These are phyloP conservation scores for Acanthamoeba lenticulata DNA, from an alignment of 208 protist species.

Conservation along the genomic window DNA sequence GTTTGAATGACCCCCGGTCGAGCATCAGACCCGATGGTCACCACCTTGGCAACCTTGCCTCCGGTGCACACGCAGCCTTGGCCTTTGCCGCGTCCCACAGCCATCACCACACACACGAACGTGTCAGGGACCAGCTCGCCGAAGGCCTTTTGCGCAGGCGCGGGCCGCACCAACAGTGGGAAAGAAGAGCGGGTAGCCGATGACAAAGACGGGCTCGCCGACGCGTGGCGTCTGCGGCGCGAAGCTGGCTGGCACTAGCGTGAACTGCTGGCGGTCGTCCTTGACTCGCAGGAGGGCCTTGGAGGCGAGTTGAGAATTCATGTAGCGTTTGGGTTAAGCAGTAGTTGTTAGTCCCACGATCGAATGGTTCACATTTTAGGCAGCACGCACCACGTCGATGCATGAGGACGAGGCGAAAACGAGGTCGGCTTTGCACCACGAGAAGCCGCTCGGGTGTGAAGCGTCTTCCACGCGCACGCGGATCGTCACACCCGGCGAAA, in stretches of 20 bases:
- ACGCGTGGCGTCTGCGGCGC: neutral
- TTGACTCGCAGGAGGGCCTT: neutral
- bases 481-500: neutral
- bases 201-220: neutral
- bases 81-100: neutral
- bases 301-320: neutral
- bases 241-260: neutral
- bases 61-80: neutral
- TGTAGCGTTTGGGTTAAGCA: neutral
- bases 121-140: too few species aligned
- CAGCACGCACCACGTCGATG: neutral
- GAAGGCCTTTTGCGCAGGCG: neutral
- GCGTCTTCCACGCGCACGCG: neutral
- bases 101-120: too few species aligned
- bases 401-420: neutral
- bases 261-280: neutral
- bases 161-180: neutral
- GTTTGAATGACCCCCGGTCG: neutral
- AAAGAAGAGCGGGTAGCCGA: conserved; percentile 42
- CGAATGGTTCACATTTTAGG: neutral
- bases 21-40: neutral
- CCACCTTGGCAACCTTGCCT: conserved; percentile 28
- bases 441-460: neutral
- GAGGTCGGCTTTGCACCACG: conserved; percentile 1
- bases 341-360: neutral